phyloP scores from a whole-genome alignment of 1,284 basidiomycete genomes.

The Puccinia novopanici region DNA sequence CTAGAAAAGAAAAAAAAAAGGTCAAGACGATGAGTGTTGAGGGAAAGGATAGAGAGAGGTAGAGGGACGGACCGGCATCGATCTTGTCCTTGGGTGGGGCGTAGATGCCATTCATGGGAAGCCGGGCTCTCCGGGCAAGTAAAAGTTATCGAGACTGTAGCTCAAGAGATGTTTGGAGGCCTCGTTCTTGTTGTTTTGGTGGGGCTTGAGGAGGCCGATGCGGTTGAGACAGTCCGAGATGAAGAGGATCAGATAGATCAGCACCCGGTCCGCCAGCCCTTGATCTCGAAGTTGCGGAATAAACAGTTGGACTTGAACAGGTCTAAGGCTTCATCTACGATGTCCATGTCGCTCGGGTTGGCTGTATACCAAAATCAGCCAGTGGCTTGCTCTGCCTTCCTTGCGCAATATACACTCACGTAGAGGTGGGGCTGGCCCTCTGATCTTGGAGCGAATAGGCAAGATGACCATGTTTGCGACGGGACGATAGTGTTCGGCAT shows the following conservation, averaged over 20 bases:
- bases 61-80: conserved; percentile 72
- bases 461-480: conserved; percentile 89
- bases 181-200: conserved; percentile 36
- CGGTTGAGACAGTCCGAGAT: conserved; percentile 95
- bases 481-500: conserved; percentile 74
- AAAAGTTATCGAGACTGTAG: conserved; percentile 77
- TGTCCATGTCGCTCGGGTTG: conserved; percentile 77
- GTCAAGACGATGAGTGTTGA: neutral
- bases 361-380: conserved; percentile 60
- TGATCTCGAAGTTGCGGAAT: conserved; percentile 99
- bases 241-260: conserved; percentile 97
- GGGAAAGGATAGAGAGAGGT: conserved; percentile 46
- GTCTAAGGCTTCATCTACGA: conserved; percentile 93
- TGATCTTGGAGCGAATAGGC: conserved; percentile 84
- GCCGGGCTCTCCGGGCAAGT: conserved; percentile 91
- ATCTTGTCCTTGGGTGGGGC: conserved; percentile 73
- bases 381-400: neutral
- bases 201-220: conserved; percentile 64
- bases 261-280: conserved; percentile 85
- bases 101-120: conserved; percentile 93
- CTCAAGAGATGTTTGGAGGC: conserved; percentile 56
- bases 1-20: conserved; percentile 60
- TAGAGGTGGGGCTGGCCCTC: conserved; percentile 79
- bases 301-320: conserved; percentile 98
- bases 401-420: conserved; percentile 65